Conservation (phyloP, 1,139 yeast genomes). For the Arxiozyma heterogenica region DNA sequence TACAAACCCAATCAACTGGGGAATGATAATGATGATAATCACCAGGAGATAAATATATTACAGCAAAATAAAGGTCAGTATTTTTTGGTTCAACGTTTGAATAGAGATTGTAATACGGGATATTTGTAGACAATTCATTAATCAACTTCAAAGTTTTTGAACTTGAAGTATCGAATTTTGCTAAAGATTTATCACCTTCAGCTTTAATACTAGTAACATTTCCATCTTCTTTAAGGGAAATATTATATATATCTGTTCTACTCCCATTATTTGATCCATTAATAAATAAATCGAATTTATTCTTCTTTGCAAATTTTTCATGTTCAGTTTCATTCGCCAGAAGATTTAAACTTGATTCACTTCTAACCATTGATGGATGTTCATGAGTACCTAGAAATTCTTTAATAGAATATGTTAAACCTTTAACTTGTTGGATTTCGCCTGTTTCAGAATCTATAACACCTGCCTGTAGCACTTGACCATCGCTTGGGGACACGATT, state of each 20-base stretch:
- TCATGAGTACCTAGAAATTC: conserved; percentile 67
- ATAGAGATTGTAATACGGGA: conserved; percentile 9
- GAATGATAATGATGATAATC: conserved; percentile 97
- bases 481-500: conserved; percentile 89
- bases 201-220: conserved; percentile 44
- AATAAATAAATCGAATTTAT: conserved; percentile 42
- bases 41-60: conserved; percentile 94
- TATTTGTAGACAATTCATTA: conserved; percentile 22
- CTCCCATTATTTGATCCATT: background rate
- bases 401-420: conserved; percentile 84
- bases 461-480: conserved; percentile 80
- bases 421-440: conserved; percentile 93
- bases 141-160: conserved; percentile 24
- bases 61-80: conserved; percentile 75
- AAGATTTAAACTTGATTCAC: conserved; percentile 24
- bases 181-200: conserved; percentile 49
- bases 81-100: conserved; percentile 19
- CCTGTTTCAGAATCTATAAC: conserved; percentile 59
- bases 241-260: background rate
- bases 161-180: conserved; percentile 36
- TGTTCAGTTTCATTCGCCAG: conserved; percentile 43
- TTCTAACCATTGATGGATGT: conserved; percentile 24
- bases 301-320: conserved; percentile 67
- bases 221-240: conserved; percentile 1
- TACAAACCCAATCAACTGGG: conserved; percentile 93